Conservation (phyloP, 163 green algal genomes). For the Scenedesmus sp. region DNA sequence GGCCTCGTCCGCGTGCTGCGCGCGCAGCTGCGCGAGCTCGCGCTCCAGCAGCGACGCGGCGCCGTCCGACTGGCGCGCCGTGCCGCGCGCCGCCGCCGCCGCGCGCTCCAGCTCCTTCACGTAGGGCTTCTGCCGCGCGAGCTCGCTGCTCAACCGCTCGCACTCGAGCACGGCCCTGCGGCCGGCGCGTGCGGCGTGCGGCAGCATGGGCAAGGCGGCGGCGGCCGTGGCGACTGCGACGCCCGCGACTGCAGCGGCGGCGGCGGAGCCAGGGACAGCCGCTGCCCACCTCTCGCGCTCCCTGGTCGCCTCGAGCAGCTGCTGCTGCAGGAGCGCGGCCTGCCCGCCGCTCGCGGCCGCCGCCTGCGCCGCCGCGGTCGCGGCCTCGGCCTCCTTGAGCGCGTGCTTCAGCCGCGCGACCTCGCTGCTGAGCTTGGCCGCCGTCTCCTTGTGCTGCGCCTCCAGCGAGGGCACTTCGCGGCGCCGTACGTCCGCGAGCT, state of each 20-base stretch:
- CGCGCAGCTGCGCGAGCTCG: conserved; percentile 15
- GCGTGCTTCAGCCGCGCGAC: conserved; percentile 25
- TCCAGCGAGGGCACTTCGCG: conserved; percentile 16
- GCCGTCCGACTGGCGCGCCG: conserved; percentile 4
- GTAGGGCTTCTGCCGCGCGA: conserved; percentile 32
- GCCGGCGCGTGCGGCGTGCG: too few relatives aligned
- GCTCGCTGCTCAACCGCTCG: conserved; percentile 19
- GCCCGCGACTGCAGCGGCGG: too few relatives aligned
- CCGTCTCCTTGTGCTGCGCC: conserved; percentile 17
- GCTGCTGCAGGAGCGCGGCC: conserved; percentile 11
- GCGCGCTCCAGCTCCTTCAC: conserved; percentile 32
- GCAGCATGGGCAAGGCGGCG: neutral
- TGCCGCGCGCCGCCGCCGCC: conserved; percentile 16
- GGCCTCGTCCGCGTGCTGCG: conserved; percentile 18
- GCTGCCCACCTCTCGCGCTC: conserved; percentile 17
- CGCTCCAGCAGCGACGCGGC: conserved; percentile 17
- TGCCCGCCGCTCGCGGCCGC: conserved; percentile 2
- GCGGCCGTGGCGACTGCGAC: neutral
- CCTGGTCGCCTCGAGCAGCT: conserved; percentile 20
- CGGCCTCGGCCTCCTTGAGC: conserved; percentile 39
- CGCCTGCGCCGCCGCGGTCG: neutral
- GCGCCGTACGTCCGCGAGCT: conserved; percentile 4
- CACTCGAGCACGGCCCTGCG: too few relatives aligned
- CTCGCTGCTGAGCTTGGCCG: neutral
- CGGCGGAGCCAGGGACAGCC: neutral